Evolutionary conservation across 1,284 basidiomycete species (phyloP).

Genomic region (Cryptococcus neoformans): DNA sequence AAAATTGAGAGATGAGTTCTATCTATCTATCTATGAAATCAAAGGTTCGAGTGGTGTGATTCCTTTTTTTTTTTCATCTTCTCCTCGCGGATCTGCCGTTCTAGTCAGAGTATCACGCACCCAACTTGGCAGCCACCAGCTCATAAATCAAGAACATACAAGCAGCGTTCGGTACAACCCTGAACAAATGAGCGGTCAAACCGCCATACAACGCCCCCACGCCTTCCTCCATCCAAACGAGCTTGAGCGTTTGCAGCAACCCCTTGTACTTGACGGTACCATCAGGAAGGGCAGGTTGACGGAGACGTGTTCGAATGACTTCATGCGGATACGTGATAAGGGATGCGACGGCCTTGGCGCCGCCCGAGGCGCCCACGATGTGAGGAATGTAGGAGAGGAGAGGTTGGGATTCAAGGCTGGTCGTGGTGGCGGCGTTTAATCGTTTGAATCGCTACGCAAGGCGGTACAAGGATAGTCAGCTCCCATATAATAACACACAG

Average conservation of each 20-base stretch:
- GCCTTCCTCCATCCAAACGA: slow-evolving; percentile 90
- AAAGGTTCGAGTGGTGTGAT: no score
- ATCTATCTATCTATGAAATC: no score
- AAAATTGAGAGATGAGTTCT: no score
- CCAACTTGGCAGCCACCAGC: slow-evolving; percentile 44
- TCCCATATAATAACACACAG: not conserved
- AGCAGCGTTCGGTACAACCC: slow-evolving; percentile 94
- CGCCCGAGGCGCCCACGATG: slow-evolving; percentile 86
- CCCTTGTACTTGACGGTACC: slow-evolving; percentile 76
- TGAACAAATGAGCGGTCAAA: slow-evolving; percentile 89
- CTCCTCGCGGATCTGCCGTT: no score
- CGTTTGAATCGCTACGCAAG: slow-evolving; percentile 39
- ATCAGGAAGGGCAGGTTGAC: slow-evolving; percentile 63
- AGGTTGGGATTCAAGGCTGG: slow-evolving; percentile 59
- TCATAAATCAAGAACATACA: slow-evolving; percentile 72
- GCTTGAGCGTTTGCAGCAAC: slow-evolving; percentile 75
- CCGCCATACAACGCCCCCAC: slow-evolving; percentile 77
- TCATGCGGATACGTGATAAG: slow-evolving; percentile 97
- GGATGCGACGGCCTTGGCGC: slow-evolving; percentile 89
- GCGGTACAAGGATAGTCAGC: not conserved
- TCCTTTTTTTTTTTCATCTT: no score
- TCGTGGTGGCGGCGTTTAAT: slow-evolving; percentile 20
- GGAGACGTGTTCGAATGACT: slow-evolving; percentile 86
- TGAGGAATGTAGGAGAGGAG: slow-evolving; percentile 56
- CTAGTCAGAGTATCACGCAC: slow-evolving; percentile 10